These are phyloP conservation scores for Lotus japonicus DNA, from an alignment of 306 rosid species.

Conservation along the genomic window DNA sequence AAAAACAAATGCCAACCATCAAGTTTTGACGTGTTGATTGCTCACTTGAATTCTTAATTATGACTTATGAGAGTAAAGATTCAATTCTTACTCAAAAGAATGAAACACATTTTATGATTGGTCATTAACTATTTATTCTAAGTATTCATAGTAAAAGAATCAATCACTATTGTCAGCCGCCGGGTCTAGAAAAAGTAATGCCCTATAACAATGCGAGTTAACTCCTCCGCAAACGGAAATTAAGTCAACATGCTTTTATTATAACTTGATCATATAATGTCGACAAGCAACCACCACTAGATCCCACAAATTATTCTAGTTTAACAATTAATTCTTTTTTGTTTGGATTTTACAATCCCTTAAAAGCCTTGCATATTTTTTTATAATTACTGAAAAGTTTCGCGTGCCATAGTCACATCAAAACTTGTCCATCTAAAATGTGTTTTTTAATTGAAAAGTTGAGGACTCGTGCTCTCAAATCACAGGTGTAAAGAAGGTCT, in stretches of 20 bases:
- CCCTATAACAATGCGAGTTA: constrained; percentile 23
- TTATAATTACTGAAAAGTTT: constrained; percentile 23
- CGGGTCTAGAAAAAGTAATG: too few relatives aligned
- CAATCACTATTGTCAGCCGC: too few relatives aligned
- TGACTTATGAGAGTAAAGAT: too few relatives aligned
- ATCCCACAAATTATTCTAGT: constrained; percentile 27
- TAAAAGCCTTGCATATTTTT: constrained; percentile 11
- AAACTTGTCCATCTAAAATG: constrained; percentile 22
- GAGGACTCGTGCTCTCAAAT: constrained; percentile 27
- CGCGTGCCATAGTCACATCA: constrained; percentile 40
- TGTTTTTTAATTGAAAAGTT: constrained; percentile 30
- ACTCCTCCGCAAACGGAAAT: constrained; percentile 28
- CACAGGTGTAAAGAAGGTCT: constrained; percentile 28
- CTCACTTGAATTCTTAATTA: too few relatives aligned
- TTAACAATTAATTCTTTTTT: constrained; percentile 22
- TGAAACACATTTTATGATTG: too few relatives aligned
- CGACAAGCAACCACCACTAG: constrained; percentile 32
- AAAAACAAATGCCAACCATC: constrained; percentile 4
- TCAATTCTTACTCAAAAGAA: too few relatives aligned
- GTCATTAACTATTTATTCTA: too few relatives aligned
- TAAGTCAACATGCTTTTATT: constrained; percentile 26
- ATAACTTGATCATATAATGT: constrained; percentile 16
- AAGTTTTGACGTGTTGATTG: too few relatives aligned
- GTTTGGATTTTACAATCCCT: constrained; percentile 30
- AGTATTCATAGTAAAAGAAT: too few relatives aligned